These are phyloP conservation scores for Anaeromyces robustus DNA, from an alignment of 192 early-diverging fungal species.

Conservation along the genomic window DNA sequence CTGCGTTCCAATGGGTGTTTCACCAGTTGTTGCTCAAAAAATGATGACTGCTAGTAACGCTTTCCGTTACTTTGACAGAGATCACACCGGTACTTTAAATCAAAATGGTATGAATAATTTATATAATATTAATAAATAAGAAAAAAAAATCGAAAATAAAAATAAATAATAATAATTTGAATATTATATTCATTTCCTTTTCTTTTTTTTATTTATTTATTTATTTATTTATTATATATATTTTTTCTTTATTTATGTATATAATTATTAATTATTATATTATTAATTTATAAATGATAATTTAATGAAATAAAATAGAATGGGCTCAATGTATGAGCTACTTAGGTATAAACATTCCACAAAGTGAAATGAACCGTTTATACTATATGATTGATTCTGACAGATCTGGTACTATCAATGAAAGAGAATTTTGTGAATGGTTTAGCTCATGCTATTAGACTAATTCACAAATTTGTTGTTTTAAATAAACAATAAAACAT, in stretches of 20 bases:
- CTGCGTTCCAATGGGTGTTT: neutral
- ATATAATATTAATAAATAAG: no score
- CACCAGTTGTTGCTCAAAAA: neutral
- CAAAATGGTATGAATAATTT: neutral
- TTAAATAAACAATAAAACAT: no score
- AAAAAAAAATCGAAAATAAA: no score
- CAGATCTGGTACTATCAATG: neutral
- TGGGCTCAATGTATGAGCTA: neutral
- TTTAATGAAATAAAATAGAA: no score
- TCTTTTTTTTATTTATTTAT: no score
- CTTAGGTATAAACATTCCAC: neutral
- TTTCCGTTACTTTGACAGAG: neutral
- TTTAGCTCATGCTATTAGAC: neutral
- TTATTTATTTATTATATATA: no score
- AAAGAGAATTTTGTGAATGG: neutral
- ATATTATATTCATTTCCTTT: no score
- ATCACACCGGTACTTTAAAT: neutral
- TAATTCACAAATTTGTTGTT: no score
- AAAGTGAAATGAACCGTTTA: neutral
- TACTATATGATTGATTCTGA: neutral
- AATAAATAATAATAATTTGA: no score
- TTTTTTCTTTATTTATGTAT: no score
- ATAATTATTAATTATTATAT: no score
- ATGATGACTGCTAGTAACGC: neutral
- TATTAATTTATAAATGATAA: no score